Conservation (phyloP, 768 basidiomycete species). For the Pleurotus platypus region DNA sequence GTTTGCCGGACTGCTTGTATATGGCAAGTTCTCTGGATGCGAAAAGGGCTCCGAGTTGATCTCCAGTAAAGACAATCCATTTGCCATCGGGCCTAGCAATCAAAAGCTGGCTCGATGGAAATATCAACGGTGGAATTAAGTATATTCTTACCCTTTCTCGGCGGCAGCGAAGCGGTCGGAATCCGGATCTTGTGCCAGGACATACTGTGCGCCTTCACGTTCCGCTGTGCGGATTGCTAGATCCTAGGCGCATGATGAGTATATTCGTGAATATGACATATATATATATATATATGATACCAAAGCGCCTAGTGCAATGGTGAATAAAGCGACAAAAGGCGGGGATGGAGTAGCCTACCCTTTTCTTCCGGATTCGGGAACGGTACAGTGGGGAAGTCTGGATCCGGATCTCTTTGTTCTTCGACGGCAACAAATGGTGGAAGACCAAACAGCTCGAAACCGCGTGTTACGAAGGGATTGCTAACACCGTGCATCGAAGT, state of each 20-base stretch:
- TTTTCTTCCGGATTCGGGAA: slow-evolving; percentile 93
- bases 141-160: slow-evolving; percentile 49
- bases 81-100: slow-evolving; percentile 38
- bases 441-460: slow-evolving; percentile 60
- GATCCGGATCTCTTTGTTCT: slow-evolving; percentile 72
- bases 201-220: slow-evolving; percentile 47
- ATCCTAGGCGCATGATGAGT: slow-evolving; percentile 41
- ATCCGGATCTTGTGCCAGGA: slow-evolving; percentile 89
- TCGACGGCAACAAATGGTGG: slow-evolving; percentile 54
- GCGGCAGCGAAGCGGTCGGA: slow-evolving; percentile 81
- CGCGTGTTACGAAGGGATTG: slow-evolving; percentile 54
- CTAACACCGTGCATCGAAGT: slow-evolving; percentile 93
- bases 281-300: slow-evolving; percentile 20
- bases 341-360: slow-evolving; percentile 37
- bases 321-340: slow-evolving; percentile 18
- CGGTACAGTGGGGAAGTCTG: slow-evolving; percentile 79
- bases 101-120: slow-evolving; percentile 10
- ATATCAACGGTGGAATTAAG: not conserved
- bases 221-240: slow-evolving; percentile 66
- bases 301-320: slow-evolving; percentile 38
- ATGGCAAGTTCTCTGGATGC: slow-evolving; percentile 37
- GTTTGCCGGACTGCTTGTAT: slow-evolving; percentile 38
- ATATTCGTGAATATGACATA: not conserved
- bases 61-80: slow-evolving; percentile 79
- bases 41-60: slow-evolving; percentile 68